Evolutionary conservation across 768 basidiomycete genomes (phyloP).

Genomic region (Leccinum pellstonianum): DNA sequence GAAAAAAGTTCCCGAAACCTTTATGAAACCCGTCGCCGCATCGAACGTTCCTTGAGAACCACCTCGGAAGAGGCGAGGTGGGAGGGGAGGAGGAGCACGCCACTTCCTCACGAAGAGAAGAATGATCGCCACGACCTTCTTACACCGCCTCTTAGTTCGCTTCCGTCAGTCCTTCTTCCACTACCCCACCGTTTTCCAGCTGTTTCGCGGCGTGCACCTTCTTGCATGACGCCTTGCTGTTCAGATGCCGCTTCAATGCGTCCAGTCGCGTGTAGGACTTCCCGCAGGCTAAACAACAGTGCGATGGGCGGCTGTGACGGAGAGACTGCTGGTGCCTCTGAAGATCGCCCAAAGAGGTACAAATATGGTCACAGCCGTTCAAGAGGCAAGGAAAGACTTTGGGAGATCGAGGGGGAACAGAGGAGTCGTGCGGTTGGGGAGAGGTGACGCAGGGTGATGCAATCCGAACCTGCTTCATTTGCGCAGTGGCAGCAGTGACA

Average conservation of each 20-base stretch:
- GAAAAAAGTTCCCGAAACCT: neutral
- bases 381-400: slow-evolving; percentile 26
- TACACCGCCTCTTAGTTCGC: slow-evolving; percentile 20
- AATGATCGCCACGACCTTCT: neutral
- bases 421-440: neutral
- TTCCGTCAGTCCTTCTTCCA: slow-evolving; percentile 14
- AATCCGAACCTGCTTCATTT: slow-evolving; percentile 16
- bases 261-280: slow-evolving; percentile 32
- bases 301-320: slow-evolving; percentile 24
- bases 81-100: slow-evolving; percentile 15
- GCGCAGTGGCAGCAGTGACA: slow-evolving; percentile 5
- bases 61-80: neutral
- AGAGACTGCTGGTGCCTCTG: slow-evolving; percentile 32
- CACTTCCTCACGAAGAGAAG: slow-evolving; percentile 18
- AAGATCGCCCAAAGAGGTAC: slow-evolving; percentile 29
- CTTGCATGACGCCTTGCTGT: slow-evolving; percentile 29
- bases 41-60: neutral
- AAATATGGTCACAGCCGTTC: slow-evolving; percentile 27
- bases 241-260: slow-evolving; percentile 35
- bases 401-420: slow-evolving; percentile 7
- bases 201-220: slow-evolving; percentile 20
- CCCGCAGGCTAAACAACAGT: slow-evolving; percentile 24
- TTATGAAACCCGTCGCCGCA: neutral
- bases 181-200: neutral
- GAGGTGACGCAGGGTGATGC: slow-evolving; percentile 13